Percentiles rank a stretch among this genome's conserved stretches.
Conservation (phyloP, 1,284 basidiomycete genomes). For the Cutaneotrichosporon cavernicola region DNA sequence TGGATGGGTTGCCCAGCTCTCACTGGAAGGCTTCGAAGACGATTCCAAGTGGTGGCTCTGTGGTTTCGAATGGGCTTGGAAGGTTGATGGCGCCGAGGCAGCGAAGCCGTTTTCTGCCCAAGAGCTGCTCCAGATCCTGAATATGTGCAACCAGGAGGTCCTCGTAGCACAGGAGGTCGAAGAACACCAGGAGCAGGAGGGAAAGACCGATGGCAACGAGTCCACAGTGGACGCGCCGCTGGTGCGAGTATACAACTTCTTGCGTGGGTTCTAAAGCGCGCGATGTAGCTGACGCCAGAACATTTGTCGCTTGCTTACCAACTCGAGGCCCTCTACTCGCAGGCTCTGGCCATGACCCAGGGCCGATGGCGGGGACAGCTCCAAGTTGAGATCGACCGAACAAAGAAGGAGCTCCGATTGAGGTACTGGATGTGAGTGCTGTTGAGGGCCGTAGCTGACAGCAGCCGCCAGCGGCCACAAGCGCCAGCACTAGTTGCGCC, state of each 20-base stretch:
- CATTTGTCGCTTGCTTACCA: conserved; percentile 47
- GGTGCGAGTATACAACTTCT: conserved; percentile 43
- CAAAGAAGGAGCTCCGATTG: conserved; percentile 33
- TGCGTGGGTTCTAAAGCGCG: conserved; percentile 33
- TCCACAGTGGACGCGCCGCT: conserved; percentile 42
- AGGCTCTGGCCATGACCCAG: conserved; percentile 39
- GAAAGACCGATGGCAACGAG: not conserved
- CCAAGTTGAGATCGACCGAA: conserved; percentile 40
- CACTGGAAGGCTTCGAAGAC: conserved; percentile 42
- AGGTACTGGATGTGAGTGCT: conserved; percentile 40
- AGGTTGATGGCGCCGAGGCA: conserved; percentile 19
- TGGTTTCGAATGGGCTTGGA: conserved; percentile 48
- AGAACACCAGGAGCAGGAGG: conserved; percentile 16
- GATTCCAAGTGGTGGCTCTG: conserved; percentile 47
- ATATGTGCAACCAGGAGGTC: conserved; percentile 42
- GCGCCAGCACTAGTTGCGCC: conserved; percentile 8
- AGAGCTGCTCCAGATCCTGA: conserved; percentile 43
- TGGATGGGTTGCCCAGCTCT: conserved; percentile 44
- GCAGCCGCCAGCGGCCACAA: conserved; percentile 25
- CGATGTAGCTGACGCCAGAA: conserved; percentile 28
- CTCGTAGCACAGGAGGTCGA: conserved; percentile 28
- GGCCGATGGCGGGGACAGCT: conserved; percentile 42
- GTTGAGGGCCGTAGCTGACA: not conserved
- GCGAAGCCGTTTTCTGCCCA: conserved; percentile 26
- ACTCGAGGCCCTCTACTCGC: conserved; percentile 41